A percentile compares a stretch with the other conserved stretches of the same genome.
These are phyloP conservation scores for Cystobasidium ongulense DNA, from an alignment of 768 basidiomycete species.

Conservation along the genomic window DNA sequence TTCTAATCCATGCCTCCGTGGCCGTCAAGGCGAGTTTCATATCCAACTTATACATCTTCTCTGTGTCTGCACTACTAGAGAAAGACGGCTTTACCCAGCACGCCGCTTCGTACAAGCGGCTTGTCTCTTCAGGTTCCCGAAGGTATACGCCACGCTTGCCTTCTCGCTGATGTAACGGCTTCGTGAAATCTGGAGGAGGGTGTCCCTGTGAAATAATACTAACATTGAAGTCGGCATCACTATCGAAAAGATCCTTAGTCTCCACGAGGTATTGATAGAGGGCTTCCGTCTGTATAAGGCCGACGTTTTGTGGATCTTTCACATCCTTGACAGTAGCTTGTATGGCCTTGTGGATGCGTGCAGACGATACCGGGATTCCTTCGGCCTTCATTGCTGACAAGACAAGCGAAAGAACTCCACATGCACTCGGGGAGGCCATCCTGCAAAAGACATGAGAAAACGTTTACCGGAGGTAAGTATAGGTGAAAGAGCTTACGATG, in stretches of 20 bases:
- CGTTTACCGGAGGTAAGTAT: not conserved
- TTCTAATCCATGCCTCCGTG: conserved; percentile 8
- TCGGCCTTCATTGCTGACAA: conserved; percentile 31
- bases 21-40: conserved; percentile 13
- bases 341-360: conserved; percentile 28
- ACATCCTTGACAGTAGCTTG: conserved; percentile 28
- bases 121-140: conserved; percentile 15
- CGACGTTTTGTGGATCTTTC: conserved; percentile 22
- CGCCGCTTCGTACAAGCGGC: conserved; percentile 12
- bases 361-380: conserved; percentile 11
- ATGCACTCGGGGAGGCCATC: conserved; percentile 13
- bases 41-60: conserved; percentile 29
- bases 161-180: not conserved
- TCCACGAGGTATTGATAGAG: conserved; percentile 18
- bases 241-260: not conserved
- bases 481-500: not conserved
- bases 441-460: not conserved
- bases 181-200: conserved; percentile 5
- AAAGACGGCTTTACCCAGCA: conserved; percentile 29
- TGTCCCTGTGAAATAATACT: conserved; percentile 11
- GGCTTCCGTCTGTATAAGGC: conserved; percentile 26
- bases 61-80: conserved; percentile 7
- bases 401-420: conserved; percentile 17
- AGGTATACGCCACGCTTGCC: conserved; percentile 32
- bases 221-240: conserved; percentile 29